These are phyloP conservation scores for Austroboletus niveus DNA, from an alignment of 1,284 basidiomycete species.

Conservation along the genomic window DNA sequence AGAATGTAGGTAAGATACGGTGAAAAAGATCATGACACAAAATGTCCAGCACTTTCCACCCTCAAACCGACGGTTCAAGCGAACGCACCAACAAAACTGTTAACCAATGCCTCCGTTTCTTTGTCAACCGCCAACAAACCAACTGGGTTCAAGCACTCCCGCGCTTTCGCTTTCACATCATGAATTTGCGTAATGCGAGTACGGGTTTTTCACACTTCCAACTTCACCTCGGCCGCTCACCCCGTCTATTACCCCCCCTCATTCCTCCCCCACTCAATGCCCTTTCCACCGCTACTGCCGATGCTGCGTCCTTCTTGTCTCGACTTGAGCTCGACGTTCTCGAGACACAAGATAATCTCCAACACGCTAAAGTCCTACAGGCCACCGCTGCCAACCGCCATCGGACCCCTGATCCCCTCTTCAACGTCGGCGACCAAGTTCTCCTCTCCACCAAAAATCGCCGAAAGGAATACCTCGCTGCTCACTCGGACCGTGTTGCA, in stretches of 20 bases:
- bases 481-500: not conserved
- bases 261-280: not conserved
- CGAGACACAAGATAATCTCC: not conserved
- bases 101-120: constrained; percentile 35
- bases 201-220: constrained; percentile 39
- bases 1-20: too few relatives aligned
- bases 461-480: not conserved
- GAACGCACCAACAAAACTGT: constrained; percentile 38
- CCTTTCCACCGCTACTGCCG: not conserved
- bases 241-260: not conserved
- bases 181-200: constrained; percentile 34
- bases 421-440: not conserved
- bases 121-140: constrained; percentile 39
- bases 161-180: constrained; percentile 37
- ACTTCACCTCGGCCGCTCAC: constrained; percentile 17
- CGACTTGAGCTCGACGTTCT: not conserved
- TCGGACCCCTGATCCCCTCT: not conserved
- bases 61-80: constrained; percentile 34
- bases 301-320: not conserved
- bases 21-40: too few relatives aligned
- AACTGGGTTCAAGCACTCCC: constrained; percentile 42
- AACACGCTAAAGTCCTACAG: not conserved
- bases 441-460: not conserved
- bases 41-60: constrained; percentile 40
- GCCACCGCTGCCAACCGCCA: not conserved